Conservation (phyloP, 345 rosid genomes). For the Hirschfeldia incana region DNA sequence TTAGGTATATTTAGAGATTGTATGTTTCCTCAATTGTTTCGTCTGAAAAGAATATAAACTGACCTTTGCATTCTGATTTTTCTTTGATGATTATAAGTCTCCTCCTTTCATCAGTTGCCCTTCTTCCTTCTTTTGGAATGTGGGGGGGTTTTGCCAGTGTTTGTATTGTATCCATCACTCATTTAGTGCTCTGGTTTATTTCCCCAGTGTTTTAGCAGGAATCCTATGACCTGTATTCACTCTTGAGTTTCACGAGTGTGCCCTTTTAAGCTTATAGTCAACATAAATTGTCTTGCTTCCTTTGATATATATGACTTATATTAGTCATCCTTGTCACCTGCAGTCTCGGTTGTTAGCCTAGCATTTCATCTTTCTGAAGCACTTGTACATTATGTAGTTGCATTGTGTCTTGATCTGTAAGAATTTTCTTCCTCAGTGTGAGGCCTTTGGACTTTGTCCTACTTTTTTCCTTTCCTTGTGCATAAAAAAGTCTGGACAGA, state of each 20-base stretch:
- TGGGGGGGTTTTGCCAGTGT: slow-evolving; percentile 1
- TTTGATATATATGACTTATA: background rate
- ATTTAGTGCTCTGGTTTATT: slow-evolving; percentile 18
- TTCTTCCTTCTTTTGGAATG: slow-evolving; percentile 12
- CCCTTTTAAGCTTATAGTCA: background rate
- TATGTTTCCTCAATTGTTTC: background rate
- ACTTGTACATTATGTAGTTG: background rate
- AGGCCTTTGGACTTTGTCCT: background rate
- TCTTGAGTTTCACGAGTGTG: background rate
- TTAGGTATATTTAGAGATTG: background rate
- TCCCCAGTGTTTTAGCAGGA: background rate
- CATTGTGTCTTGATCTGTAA: background rate
- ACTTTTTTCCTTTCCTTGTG: background rate
- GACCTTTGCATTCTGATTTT: slow-evolving; percentile 2
- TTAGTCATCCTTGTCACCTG: background rate
- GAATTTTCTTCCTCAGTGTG: background rate
- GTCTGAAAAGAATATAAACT: background rate
- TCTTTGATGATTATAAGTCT: background rate
- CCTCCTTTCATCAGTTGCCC: slow-evolving; percentile 1
- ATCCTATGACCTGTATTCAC: background rate
- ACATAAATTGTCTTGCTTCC: background rate
- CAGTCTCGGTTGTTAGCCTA: background rate
- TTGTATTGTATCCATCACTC: slow-evolving; percentile 8
- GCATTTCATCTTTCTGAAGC: background rate
- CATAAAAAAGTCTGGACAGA: background rate